Evolutionary conservation across 208 protist genomes (phyloP).

Genomic region (Zelonia costaricensis): DNA sequence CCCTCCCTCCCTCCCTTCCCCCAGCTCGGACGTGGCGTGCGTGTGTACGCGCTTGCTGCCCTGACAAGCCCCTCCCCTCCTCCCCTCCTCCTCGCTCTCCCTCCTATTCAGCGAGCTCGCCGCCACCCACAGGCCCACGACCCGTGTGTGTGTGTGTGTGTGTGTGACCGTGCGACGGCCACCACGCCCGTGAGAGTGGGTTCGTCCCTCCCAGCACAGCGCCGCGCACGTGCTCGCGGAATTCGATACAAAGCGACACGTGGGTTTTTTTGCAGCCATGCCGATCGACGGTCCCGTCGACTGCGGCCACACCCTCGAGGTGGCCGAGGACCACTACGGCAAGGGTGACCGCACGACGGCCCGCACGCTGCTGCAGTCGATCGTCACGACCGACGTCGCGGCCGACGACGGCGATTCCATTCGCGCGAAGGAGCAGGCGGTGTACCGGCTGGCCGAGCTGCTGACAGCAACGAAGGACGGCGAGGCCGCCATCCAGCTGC

Average conservation of each 20-base stretch:
- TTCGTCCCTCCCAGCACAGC: too few species aligned
- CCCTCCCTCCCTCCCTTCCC: too few species aligned
- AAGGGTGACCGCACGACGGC: conserved; percentile 65
- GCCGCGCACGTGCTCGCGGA: too few species aligned
- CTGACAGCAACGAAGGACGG: conserved; percentile 53
- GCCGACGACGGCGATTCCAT: conserved; percentile 66
- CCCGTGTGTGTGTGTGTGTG: too few species aligned
- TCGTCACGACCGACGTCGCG: conserved; percentile 39
- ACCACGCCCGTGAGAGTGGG: too few species aligned
- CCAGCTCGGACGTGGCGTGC: too few species aligned
- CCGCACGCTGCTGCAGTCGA: conserved; percentile 44
- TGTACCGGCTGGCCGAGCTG: conserved; percentile 79
- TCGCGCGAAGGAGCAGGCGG: conserved; percentile 76
- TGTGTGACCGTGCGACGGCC: too few species aligned
- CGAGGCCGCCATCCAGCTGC: conserved; percentile 61
- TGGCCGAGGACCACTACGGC: conserved; percentile 57
- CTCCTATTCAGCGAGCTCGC: too few species aligned
- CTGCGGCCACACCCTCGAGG: conserved; percentile 36
- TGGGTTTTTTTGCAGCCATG: conserved; percentile 3
- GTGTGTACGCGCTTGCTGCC: too few species aligned
- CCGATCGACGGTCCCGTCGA: conserved; percentile 9
- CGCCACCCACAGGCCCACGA: too few species aligned
- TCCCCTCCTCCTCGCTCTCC: too few species aligned
- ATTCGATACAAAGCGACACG: not conserved
- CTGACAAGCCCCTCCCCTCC: too few species aligned